Percentiles rank a stretch among this genome's conserved stretches.
phyloP scores from a whole-genome alignment of 768 basidiomycete species.

The Lentinula edodes region DNA sequence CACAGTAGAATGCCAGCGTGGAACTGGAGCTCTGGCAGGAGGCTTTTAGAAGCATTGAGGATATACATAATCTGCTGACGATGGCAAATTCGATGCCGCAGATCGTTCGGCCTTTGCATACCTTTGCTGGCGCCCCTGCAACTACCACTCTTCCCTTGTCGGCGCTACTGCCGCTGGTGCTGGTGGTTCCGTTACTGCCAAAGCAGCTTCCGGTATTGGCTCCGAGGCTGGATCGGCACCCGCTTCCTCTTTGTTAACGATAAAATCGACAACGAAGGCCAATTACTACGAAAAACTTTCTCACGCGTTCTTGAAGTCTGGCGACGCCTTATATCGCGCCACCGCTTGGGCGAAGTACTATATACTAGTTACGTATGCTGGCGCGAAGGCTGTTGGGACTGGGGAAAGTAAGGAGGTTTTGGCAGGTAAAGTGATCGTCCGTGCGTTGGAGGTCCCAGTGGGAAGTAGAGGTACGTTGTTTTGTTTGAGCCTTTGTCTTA shows the following conservation, averaged over 20 bases:
- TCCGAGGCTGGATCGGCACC: background rate
- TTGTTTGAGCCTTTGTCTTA: background rate
- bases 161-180: no score
- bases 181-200: no score
- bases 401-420: conserved; percentile 77
- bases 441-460: conserved; percentile 90
- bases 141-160: no score
- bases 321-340: conserved; percentile 92
- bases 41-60: conserved; percentile 96
- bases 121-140: no score
- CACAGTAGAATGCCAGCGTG: conserved; percentile 92
- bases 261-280: conserved; percentile 85
- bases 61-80: conserved; percentile 92
- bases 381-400: conserved; percentile 50
- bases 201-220: no score
- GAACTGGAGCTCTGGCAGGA: conserved; percentile 99
- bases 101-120: no score
- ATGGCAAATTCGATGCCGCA: conserved; percentile 91
- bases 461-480: conserved; percentile 26
- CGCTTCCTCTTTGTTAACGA: background rate
- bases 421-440: conserved; percentile 88
- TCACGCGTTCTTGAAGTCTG: conserved; percentile 92
- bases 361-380: conserved; percentile 62
- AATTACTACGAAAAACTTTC: conserved; percentile 98
- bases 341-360: conserved; percentile 92